Base-by-base conservation (phyloP, 2,329 filamentous ascomycete species). In the Neonectria punicea region DNA sequence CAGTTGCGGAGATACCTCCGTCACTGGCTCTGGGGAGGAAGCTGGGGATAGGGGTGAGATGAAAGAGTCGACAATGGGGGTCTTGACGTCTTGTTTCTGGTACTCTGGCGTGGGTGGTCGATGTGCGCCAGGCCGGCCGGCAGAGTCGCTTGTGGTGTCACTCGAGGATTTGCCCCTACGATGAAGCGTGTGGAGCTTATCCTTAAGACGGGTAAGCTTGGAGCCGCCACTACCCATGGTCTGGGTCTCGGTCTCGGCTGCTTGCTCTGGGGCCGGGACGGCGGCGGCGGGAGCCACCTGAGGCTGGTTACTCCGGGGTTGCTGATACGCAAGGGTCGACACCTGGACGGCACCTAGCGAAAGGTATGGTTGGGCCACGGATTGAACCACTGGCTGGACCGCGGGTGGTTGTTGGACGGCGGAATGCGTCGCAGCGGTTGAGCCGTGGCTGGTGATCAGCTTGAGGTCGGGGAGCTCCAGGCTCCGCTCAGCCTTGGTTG, bases 91-190 rank as follows among this genome's bases (percentile, higher is more conserved):
- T 47, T 81, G 78, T 20, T 79, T 79, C 43, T 80, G 80, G 62
- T 86, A 85, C 49, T 86, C 84, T 16, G 84, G 84, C 2, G 84
- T 86, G 1, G 84, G 84, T 10, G 83, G 81, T 2, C 83, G 79
- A 43, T 79, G 77, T 47, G 70, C 64, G 25, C 71, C 71, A 54
- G 63, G 72, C 13, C 65, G 66, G 44, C 66, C 65, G 30, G 68
- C 61, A 30, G 70, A 65, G 13, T 69, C 65, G 53, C 70, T 71
- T 53, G 67, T 59, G 11, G 63, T 68, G 62, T 72, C 73, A 62
- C 64, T 66, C 10, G 72, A 74, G 14, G 70, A 71, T 53, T 68
- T 70, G 18, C 66, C 69, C 56, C 67, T 68, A 32, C 73, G 70
- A 56, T 69, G 73, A 43, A 74, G 67, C 13, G 61, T 54, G 44